Evolutionary conservation across 495 filamentous ascomycete species (phyloP), one percentile per base, ranked within the genome.

Genomic region (Letharia columbiana): DNA sequence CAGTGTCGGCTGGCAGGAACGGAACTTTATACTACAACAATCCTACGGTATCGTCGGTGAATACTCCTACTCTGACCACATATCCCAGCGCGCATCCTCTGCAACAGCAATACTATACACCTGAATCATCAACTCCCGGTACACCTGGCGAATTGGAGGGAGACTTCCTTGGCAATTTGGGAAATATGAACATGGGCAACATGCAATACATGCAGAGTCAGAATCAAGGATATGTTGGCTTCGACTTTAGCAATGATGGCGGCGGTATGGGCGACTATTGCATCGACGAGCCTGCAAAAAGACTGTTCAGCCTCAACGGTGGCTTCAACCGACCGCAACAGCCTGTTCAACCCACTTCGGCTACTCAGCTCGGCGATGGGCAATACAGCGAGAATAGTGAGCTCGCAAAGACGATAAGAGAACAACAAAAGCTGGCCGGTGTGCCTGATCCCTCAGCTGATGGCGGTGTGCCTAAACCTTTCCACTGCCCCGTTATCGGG

Each of bases 31-130:
- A 95, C 74, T 89, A 92, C 73, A 90, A 96, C 73, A 98, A 98
- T 72, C 94, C 94, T 35, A 98, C 92, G 0, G 91, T 98, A n/a
- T 96, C 94, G 15, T 96, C 92, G 45, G 92, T 96, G 62, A 98
- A 98, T 72, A 96, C 92, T 5, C 94, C 92, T 0, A 96, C 92
- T 15, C 78, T 97, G 64, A 87, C 82, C 66, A 87, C 87, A 10
- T 79, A 83, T 64, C 86, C 87, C 41, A 77, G 77, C 60, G 73
- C 73, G 62, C 80, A 80, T 67, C 74, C 80, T 10, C 76, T 84
- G 47, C 82, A 86, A 68, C 83, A 88, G 66, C 87, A 84, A 67
- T 80, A 81, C 64, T 82, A 82, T 67, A 91, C 89, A 2, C 88
- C 88, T 56, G 87, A 91, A 72, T 88, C 87, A 15, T 91, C 89